Conservation (phyloP, 2,329 filamentous ascomycete genomes). For the Alternaria sp. region DNA sequence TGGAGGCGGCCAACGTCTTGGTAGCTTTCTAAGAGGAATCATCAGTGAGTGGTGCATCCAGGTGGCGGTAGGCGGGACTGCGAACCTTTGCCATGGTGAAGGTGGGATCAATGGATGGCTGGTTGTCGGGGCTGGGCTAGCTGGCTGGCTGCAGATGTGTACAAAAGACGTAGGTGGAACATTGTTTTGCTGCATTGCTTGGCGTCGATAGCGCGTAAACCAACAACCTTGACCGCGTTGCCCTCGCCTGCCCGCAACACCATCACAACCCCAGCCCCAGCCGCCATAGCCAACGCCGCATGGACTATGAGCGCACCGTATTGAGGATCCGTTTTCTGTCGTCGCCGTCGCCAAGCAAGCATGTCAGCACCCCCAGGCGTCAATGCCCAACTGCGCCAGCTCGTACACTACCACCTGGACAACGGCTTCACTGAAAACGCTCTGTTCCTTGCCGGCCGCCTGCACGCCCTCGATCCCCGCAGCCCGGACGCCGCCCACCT, state of each 20-base stretch:
- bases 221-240: conserved; percentile 18
- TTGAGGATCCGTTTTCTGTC: conserved; percentile 18
- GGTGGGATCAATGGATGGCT: neutral
- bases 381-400: conserved; percentile 68
- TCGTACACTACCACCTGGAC: conserved; percentile 81
- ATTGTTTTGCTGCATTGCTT: conserved; percentile 7
- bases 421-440: conserved; percentile 90
- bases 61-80: neutral
- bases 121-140: neutral
- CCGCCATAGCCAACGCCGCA: neutral
- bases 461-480: conserved; percentile 83
- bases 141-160: neutral
- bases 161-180: conserved; percentile 1
- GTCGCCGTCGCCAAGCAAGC: conserved; percentile 17
- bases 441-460: conserved; percentile 89
- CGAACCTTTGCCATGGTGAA: conserved; percentile 17
- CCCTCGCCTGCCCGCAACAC: conserved; percentile 14
- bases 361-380: conserved; percentile 68
- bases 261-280: conserved; percentile 9
- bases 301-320: conserved; percentile 15
- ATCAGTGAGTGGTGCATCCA: conserved; percentile 28
- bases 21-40: conserved; percentile 58
- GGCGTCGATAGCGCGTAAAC: conserved; percentile 4
- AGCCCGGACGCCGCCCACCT: conserved; percentile 84
- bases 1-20: conserved; percentile 77